Evolutionary conservation across 129 eudicot species (phyloP), one percentile per base, ranked within the genome.

Genomic region (Ambrosia trifida): DNA sequence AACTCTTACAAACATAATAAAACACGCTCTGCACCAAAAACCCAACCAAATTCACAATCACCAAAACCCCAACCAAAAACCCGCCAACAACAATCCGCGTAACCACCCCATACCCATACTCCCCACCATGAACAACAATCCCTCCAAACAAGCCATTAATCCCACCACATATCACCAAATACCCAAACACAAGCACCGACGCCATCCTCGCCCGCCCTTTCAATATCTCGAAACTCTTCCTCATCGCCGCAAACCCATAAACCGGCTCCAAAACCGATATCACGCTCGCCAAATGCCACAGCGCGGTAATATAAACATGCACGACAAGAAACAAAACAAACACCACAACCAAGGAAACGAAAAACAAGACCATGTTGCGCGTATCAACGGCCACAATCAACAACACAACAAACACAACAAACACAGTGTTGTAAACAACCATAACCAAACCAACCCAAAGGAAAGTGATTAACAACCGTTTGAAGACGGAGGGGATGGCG

Each of bases 211-310:
- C 66, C 73, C 72, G 78, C 16, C 98, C 98, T 76, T 83, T 86
- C 31, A 91, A 69, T 66, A 91, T 66, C 80, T 83, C 91, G 51
- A 80, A 89, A 71, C 96, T 87, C 86, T 89, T 91, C 68, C 67
- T 85, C 96, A 91, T 88, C 1, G 98, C 98, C 0, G 81, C 80
- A n/a, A 81, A 72, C 0, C 98, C 98, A 19, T 88, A 89, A 35
- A 91, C 72, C 9, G 87, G 85, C 74, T 91, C 98, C 5, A 91
- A 82, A 24, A 91, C 98, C 5, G 98, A 88, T 4, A 89, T 77
- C 12, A 91, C 98, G 53, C 96, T 88, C 3, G 96, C 96, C 51
- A 91, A 74, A 60, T 91, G 98, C 98, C 98, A 91, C 57, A 88
- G 36, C 0, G 91, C 96, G 33, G 85, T 88, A 9, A 91, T 86